phyloP scores from a whole-genome alignment of 148 eudicot species.

The Persicaria tinctoria region DNA sequence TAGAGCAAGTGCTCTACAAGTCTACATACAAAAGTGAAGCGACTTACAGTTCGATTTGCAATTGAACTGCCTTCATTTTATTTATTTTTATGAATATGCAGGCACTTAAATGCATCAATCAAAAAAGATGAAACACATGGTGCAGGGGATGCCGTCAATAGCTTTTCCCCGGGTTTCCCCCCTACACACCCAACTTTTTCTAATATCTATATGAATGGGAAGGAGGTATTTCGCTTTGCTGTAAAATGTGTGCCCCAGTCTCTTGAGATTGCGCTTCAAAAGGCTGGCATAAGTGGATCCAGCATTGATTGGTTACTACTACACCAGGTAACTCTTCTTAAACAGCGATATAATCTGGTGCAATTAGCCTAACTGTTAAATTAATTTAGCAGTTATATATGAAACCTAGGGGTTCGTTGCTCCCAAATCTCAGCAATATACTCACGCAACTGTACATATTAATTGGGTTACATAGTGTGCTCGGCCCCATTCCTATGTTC shows the following conservation, averaged over 20 bases:
- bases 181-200: constrained; percentile 52
- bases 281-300: constrained; percentile 66
- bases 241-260: constrained; percentile 71
- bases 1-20: neutral
- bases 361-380: too few relatives aligned
- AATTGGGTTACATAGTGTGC: neutral
- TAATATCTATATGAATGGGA: constrained; percentile 79
- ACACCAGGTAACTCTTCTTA: constrained; percentile 60
- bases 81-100: constrained; percentile 17
- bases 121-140: constrained; percentile 34
- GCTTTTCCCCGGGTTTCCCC: constrained; percentile 43
- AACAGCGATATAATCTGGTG: neutral
- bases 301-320: constrained; percentile 83
- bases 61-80: neutral
- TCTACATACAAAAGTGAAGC: neutral
- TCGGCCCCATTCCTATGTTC: too few relatives aligned
- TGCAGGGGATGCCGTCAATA: constrained; percentile 43
- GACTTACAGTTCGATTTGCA: neutral
- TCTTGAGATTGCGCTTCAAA: constrained; percentile 56
- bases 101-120: constrained; percentile 69
- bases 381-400: too few relatives aligned
- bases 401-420: too few relatives aligned
- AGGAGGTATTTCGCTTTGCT: constrained; percentile 88
- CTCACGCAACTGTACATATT: neutral
- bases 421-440: too few relatives aligned